Percentiles rank a stretch among this genome's conserved stretches.
phyloP scores from a whole-genome alignment of 208 protist genomes.

The Trypanosoma platydactyli region DNA sequence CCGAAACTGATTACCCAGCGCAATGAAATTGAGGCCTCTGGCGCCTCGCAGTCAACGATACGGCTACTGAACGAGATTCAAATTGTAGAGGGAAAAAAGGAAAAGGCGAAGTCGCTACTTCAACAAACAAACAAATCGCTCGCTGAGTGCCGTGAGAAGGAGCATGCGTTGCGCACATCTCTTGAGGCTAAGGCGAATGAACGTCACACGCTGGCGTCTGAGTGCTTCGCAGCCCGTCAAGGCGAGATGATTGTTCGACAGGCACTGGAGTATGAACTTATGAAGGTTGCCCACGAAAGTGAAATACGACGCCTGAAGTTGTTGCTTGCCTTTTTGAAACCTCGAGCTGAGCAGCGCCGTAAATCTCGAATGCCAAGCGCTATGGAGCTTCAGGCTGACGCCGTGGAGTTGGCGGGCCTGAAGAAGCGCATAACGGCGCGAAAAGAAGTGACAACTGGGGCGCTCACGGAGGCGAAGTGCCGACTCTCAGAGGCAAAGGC shows the following conservation, averaged over 20 bases:
- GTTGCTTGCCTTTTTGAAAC: slow-evolving; percentile 1
- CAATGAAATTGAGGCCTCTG: slow-evolving; percentile 15
- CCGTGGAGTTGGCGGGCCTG: not conserved
- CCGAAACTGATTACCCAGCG: not conserved
- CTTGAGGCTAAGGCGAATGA: not conserved
- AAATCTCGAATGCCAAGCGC: not conserved
- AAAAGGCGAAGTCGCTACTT: slow-evolving; percentile 1
- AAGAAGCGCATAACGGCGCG: not conserved
- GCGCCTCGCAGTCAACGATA: not conserved
- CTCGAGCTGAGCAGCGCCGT: slow-evolving; percentile 2
- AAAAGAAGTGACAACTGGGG: slow-evolving; percentile 2
- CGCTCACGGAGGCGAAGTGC: slow-evolving; percentile 17
- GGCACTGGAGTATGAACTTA: slow-evolving; percentile 16
- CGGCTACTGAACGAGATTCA: slow-evolving; percentile 11
- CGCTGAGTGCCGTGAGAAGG: not conserved
- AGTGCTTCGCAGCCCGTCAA: not conserved
- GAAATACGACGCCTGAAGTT: slow-evolving; percentile 17
- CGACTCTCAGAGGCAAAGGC: slow-evolving; percentile 7
- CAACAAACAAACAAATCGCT: slow-evolving; percentile 1
- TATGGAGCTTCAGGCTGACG: not conserved
- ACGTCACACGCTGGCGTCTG: not conserved
- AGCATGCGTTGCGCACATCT: slow-evolving; percentile 1
- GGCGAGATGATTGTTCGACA: slow-evolving; percentile 3
- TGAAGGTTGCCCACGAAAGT: slow-evolving; percentile 2
- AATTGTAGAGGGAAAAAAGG: slow-evolving; percentile 11